Percentiles rank a stretch among this genome's conserved stretches.
Conservation (phyloP, 2,329 filamentous ascomycete genomes). For the Diaporthe vaccinii region DNA sequence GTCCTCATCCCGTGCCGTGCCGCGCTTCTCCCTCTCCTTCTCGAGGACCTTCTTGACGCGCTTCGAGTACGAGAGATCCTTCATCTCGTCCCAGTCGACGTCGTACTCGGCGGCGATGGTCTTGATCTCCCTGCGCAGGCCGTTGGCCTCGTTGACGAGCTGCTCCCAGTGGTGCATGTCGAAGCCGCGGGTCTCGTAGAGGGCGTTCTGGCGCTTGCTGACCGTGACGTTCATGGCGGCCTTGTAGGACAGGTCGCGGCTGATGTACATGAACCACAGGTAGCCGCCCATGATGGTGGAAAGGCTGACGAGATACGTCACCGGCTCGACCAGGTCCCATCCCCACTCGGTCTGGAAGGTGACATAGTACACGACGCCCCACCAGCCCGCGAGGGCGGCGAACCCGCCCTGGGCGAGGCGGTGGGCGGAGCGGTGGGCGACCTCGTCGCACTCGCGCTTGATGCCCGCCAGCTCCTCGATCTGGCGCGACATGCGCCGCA, state of each 20-base stretch:
- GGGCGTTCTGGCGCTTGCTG: constrained; percentile 78
- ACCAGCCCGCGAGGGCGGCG: constrained; percentile 80
- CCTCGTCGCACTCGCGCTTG: constrained; percentile 84
- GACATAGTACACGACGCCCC: constrained; percentile 82
- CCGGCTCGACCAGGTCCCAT: constrained; percentile 92
- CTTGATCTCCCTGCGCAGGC: constrained; percentile 82
- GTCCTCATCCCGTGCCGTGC: constrained; percentile 52
- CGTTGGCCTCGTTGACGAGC: constrained; percentile 84
- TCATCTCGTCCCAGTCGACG: constrained; percentile 86
- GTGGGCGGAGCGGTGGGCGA: constrained; percentile 84
- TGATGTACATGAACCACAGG: constrained; percentile 94
- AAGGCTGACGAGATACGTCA: constrained; percentile 91
- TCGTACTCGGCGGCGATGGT: constrained; percentile 88
- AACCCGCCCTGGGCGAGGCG: constrained; percentile 86
- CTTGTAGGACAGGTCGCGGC: constrained; percentile 88
- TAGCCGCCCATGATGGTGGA: constrained; percentile 90
- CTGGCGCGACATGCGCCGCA: constrained; percentile 78
- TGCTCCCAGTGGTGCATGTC: constrained; percentile 83
- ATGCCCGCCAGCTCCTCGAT: constrained; percentile 79
- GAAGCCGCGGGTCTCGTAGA: constrained; percentile 84
- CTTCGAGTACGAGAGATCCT: constrained; percentile 73
- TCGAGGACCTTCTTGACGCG: constrained; percentile 71
- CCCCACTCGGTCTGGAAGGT: constrained; percentile 82
- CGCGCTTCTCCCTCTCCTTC: constrained; percentile 61
- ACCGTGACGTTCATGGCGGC: constrained; percentile 91